Conservation (phyloP, 805 yeast genomes). For the Vanderwaltozyma yarrowii region DNA sequence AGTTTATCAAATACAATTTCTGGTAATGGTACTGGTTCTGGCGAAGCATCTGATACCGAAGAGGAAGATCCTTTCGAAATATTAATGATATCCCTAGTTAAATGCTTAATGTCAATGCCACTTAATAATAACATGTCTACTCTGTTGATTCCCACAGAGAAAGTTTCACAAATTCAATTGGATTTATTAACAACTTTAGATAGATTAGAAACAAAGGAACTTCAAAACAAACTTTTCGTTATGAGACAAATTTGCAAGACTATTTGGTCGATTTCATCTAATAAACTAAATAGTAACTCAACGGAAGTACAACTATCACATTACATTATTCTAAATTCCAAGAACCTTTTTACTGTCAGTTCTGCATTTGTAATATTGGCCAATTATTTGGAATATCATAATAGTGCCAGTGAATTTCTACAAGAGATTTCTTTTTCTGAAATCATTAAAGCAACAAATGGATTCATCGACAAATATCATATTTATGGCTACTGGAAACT, state of each 20-base stretch:
- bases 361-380: conserved; percentile 4
- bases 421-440: conserved; percentile 9
- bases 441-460: conserved; percentile 12
- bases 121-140: conserved; percentile 7
- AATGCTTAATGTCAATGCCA: conserved; percentile 11
- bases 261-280: not conserved
- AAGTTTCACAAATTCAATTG: conserved; percentile 10
- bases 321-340: not conserved
- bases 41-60: conserved; percentile 8
- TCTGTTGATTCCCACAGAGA: conserved; percentile 1
- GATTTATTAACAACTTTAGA: conserved; percentile 11
- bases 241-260: conserved; percentile 17
- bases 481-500: not conserved
- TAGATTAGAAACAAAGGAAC: conserved; percentile 8
- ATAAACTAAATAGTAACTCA: not conserved
- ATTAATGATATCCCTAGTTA: conserved; percentile 10
- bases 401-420: too few relatives aligned
- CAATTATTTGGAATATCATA: conserved; percentile 9
- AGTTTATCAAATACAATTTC: conserved; percentile 6
- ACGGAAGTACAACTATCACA: not conserved
- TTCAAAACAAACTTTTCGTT: conserved; percentile 19
- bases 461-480: not conserved
- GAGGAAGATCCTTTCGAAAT: conserved; percentile 16
- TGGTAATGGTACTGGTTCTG: conserved; percentile 5
- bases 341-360: not conserved